phyloP scores from a whole-genome alignment of 805 yeast species.

The Suhomyces sp. region DNA sequence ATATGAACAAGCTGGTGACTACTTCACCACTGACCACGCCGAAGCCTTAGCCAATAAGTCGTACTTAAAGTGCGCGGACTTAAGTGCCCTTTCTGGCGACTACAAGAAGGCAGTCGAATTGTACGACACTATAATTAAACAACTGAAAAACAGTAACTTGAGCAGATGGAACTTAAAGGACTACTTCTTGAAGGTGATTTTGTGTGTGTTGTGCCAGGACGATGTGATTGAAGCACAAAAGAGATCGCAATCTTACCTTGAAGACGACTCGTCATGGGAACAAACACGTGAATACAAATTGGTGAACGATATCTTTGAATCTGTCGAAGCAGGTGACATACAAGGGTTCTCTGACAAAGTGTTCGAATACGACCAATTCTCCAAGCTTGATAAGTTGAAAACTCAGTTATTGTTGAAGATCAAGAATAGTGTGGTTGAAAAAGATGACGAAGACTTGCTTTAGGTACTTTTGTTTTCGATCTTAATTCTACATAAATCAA shows the following conservation, averaged over 20 bases:
- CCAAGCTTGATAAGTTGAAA: slow-evolving; percentile 87
- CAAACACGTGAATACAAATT: slow-evolving; percentile 74
- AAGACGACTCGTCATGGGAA: slow-evolving; percentile 74
- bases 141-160: slow-evolving; percentile 66
- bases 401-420: slow-evolving; percentile 79
- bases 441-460: slow-evolving; percentile 63
- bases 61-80: slow-evolving; percentile 83
- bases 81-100: slow-evolving; percentile 66
- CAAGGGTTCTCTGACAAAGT: slow-evolving; percentile 72
- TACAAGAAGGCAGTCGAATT: slow-evolving; percentile 72
- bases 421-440: slow-evolving; percentile 67
- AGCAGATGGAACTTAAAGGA: slow-evolving; percentile 93
- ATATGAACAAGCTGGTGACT: slow-evolving; percentile 93
- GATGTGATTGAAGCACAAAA: slow-evolving; percentile 85
- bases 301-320: slow-evolving; percentile 60
- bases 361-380: slow-evolving; percentile 81
- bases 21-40: slow-evolving; percentile 92
- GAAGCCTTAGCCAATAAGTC: slow-evolving; percentile 88
- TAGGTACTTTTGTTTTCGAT: slow-evolving; percentile 4
- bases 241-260: slow-evolving; percentile 57
- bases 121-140: slow-evolving; percentile 76
- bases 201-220: slow-evolving; percentile 79
- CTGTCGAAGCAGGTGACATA: slow-evolving; percentile 77
- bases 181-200: slow-evolving; percentile 76
- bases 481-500: background rate